Conservation (phyloP, 1,284 basidiomycete species). For the Cryptococcus wingfieldii region DNA sequence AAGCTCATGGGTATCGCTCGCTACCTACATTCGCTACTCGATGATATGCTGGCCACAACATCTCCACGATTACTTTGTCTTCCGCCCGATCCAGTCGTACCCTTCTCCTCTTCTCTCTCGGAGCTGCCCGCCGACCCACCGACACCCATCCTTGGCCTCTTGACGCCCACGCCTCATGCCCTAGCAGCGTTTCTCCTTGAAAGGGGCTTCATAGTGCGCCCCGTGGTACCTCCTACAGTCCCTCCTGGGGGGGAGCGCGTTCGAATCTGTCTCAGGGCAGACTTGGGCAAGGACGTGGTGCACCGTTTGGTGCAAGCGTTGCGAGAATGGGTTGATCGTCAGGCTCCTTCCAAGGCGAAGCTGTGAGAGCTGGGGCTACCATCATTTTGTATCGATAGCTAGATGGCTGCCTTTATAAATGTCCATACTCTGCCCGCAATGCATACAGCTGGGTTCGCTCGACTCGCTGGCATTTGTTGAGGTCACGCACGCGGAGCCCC, state of each 20-base stretch:
- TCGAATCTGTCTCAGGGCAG: slow-evolving; percentile 44
- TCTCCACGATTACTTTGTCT: slow-evolving; percentile 27
- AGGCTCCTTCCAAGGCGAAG: slow-evolving; percentile 8
- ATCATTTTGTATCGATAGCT: not conserved
- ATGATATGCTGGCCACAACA: slow-evolving; percentile 20
- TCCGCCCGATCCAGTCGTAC: slow-evolving; percentile 21
- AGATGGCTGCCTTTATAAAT: not conserved
- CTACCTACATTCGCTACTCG: slow-evolving; percentile 23
- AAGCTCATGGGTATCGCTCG: slow-evolving; percentile 17
- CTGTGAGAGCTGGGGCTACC: slow-evolving; percentile 1
- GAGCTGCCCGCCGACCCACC: slow-evolving; percentile 24
- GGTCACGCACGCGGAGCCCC: too few relatives aligned
- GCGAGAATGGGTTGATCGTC: slow-evolving; percentile 29
- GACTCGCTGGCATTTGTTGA: too few relatives aligned
- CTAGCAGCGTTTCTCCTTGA: slow-evolving; percentile 39
- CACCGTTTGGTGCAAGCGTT: slow-evolving; percentile 26
- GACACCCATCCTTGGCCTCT: slow-evolving; percentile 76
- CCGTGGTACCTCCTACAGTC: slow-evolving; percentile 47
- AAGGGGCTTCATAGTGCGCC: slow-evolving; percentile 41
- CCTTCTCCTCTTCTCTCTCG: slow-evolving; percentile 14
- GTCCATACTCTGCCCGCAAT: not conserved
- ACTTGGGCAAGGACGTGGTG: slow-evolving; percentile 26
- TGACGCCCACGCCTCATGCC: slow-evolving; percentile 64
- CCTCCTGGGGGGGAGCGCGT: slow-evolving; percentile 45
- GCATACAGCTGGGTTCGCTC: not conserved